A percentile compares a stretch with the other conserved stretches of the same genome.
Conservation (phyloP, 768 basidiomycete genomes). For the Amanita molliuscula region DNA sequence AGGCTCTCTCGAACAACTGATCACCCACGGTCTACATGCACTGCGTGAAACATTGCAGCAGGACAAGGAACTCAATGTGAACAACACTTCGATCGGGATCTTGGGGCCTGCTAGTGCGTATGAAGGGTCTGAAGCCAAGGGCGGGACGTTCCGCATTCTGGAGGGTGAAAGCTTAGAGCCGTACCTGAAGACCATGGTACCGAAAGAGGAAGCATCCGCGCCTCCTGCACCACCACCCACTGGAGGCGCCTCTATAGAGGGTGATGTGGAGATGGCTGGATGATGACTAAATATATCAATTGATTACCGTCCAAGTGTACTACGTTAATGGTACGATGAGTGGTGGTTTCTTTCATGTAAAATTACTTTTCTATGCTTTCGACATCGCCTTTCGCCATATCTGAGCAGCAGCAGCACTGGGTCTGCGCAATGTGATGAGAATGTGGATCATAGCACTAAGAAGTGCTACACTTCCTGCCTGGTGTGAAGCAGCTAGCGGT, state of each 20-base stretch:
- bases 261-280: conserved; percentile 83
- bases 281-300: conserved; percentile 18
- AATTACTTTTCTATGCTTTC: neutral
- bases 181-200: conserved; percentile 71
- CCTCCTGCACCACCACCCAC: conserved; percentile 24
- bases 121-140: conserved; percentile 40
- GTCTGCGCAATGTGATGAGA: conserved; percentile 59
- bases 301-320: neutral
- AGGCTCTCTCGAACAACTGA: conserved; percentile 82
- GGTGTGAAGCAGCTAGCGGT: conserved; percentile 86
- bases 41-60: conserved; percentile 96
- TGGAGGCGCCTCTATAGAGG: conserved; percentile 27
- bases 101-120: conserved; percentile 61
- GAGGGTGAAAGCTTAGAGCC: conserved; percentile 71
- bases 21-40: conserved; percentile 90
- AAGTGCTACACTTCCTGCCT: conserved; percentile 87
- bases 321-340: conserved; percentile 7
- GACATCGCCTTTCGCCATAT: conserved; percentile 34
- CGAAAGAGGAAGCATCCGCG: conserved; percentile 40
- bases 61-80: conserved; percentile 88
- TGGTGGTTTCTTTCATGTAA: conserved; percentile 5
- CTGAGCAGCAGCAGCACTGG: conserved; percentile 56
- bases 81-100: conserved; percentile 94
- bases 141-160: conserved; percentile 73
- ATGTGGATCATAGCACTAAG: conserved; percentile 78